Evolutionary conservation across 495 filamentous ascomycete species (phyloP).

Genomic region (Talaromyces trachyspermus): DNA sequence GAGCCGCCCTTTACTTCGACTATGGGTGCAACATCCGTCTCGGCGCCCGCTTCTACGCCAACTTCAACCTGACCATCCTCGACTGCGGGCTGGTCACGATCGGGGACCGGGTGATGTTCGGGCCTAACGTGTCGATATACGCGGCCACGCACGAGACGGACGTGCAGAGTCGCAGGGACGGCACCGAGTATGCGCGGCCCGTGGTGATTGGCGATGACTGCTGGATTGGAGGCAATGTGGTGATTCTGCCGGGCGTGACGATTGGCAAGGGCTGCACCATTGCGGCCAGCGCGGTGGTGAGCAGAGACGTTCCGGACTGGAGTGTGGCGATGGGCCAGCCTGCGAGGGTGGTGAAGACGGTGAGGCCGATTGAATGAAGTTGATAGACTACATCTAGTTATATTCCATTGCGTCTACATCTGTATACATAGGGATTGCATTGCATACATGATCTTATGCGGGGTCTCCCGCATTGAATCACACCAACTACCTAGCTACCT

Average conservation of each 20-base stretch:
- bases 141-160: conserved; percentile 40
- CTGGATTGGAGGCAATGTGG: conserved; percentile 38
- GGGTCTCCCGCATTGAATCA: too few species aligned
- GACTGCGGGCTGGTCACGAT: conserved; percentile 38
- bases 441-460: too few species aligned
- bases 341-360: conserved; percentile 30
- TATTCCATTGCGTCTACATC: not conserved
- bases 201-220: conserved; percentile 38
- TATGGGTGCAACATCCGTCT: conserved; percentile 39
- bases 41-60: conserved; percentile 35
- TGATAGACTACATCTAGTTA: too few species aligned
- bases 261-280: conserved; percentile 39
- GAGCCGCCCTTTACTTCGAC: conserved; percentile 33
- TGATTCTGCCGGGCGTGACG: conserved; percentile 38
- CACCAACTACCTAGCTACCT: not conserved
- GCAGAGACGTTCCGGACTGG: conserved; percentile 27
- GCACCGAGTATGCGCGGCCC: conserved; percentile 28
- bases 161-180: conserved; percentile 26
- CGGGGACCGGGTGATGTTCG: conserved; percentile 34
- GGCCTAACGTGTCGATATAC: conserved; percentile 37
- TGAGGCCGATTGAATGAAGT: conserved; percentile 16
- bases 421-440: too few species aligned
- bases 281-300: conserved; percentile 40
- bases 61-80: conserved; percentile 36
- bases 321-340: conserved; percentile 35